A percentile compares a stretch with the other conserved stretches of the same genome.
Conservation (phyloP, 352 stramenopile species). For the Globisporangium solare region DNA sequence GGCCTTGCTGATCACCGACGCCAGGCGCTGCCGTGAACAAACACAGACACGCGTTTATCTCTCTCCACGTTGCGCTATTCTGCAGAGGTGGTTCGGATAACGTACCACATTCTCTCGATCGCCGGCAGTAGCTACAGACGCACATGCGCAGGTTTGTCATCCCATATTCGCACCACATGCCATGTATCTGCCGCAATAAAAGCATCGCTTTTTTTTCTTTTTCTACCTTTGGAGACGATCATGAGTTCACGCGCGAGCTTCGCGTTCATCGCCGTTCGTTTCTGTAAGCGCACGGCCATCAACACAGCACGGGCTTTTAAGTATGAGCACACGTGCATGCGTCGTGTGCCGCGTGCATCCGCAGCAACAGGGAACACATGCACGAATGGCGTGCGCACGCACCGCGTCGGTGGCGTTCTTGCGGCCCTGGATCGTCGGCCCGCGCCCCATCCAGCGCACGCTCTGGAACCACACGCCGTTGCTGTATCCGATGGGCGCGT, state of each 20-base stretch:
- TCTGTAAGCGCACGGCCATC: constrained; percentile 31
- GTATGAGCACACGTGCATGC: not conserved
- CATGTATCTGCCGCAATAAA: too few relatives aligned
- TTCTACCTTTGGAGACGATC: constrained; percentile 76
- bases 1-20: constrained; percentile 58
- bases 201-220: too few relatives aligned
- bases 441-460: constrained; percentile 72
- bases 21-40: constrained; percentile 29
- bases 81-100: constrained; percentile 6
- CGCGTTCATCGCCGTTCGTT: constrained; percentile 70
- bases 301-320: not conserved
- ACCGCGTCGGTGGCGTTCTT: constrained; percentile 81
- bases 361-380: not conserved
- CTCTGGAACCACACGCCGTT: constrained; percentile 30
- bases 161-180: not conserved
- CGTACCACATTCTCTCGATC: constrained; percentile 69
- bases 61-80: too few relatives aligned
- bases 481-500: not conserved
- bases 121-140: constrained; percentile 35
- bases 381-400: constrained; percentile 5
- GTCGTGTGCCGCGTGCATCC: not conserved
- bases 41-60: too few relatives aligned
- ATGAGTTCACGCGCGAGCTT: constrained; percentile 71
- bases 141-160: not conserved
- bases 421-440: constrained; percentile 72